phyloP scores from a whole-genome alignment of 1,284 basidiomycete species.

The Puccinia horiana region DNA sequence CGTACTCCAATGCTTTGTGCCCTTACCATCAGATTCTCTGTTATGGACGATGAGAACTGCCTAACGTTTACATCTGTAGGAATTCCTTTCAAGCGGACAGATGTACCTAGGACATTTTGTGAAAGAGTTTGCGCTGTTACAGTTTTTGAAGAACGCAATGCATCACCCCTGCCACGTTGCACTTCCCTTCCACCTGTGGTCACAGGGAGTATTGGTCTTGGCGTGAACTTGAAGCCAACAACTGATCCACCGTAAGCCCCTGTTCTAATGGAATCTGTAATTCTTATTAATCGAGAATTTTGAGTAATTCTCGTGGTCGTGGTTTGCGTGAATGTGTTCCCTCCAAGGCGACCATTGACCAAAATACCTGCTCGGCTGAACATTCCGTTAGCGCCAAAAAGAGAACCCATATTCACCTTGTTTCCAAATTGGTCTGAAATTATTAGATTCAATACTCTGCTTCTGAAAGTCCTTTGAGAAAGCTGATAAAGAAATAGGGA shows the following conservation, averaged over 20 bases:
- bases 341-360: background rate
- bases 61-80: background rate
- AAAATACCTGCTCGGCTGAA: background rate
- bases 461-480: background rate
- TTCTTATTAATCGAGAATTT: background rate
- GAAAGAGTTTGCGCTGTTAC: background rate
- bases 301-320: background rate
- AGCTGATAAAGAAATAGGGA: background rate
- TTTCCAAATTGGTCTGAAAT: constrained; percentile 12
- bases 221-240: background rate
- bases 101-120: background rate
- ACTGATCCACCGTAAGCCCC: background rate
- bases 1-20: background rate
- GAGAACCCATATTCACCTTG: background rate
- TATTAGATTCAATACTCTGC: background rate
- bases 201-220: background rate
- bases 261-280: background rate
- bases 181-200: background rate
- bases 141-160: background rate
- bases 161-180: background rate
- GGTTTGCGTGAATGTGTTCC: background rate
- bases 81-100: background rate
- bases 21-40: background rate
- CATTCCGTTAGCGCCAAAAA: background rate
- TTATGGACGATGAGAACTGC: background rate